Conservation (phyloP, 2,329 filamentous ascomycete genomes). For the Apiospora malaysiana region DNA sequence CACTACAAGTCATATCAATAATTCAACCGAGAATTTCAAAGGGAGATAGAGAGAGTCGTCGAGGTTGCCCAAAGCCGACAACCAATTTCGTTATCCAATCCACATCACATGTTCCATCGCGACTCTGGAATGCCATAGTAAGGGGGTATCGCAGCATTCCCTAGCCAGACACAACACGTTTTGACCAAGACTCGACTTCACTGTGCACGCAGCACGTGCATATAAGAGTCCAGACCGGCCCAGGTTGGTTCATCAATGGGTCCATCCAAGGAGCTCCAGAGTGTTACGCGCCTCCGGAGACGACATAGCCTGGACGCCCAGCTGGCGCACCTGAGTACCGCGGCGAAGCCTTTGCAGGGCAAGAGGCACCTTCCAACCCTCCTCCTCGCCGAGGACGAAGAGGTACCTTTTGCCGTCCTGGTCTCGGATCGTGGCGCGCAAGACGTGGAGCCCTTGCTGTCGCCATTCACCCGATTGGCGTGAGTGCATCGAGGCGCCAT, state of each 20-base stretch:
- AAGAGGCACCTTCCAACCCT: slow-evolving; percentile 71
- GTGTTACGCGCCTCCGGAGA: slow-evolving; percentile 58
- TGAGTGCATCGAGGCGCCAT: slow-evolving; percentile 43
- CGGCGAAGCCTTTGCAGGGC: slow-evolving; percentile 66
- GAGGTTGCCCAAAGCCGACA: neutral
- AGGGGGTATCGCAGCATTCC: slow-evolving; percentile 15
- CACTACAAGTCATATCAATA: neutral
- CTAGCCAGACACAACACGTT: slow-evolving; percentile 12
- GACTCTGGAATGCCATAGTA: slow-evolving; percentile 13
- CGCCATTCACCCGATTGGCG: slow-evolving; percentile 61
- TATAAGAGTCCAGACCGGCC: neutral
- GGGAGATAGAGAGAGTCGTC: neutral
- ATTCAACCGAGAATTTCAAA: neutral
- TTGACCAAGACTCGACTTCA: neutral
- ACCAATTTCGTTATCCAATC: neutral
- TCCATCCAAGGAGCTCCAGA: slow-evolving; percentile 65
- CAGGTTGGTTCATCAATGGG: slow-evolving; percentile 22
- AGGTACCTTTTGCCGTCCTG: slow-evolving; percentile 71
- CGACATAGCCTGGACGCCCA: slow-evolving; percentile 64
- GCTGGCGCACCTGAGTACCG: slow-evolving; percentile 64
- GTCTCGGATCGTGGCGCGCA: slow-evolving; percentile 69
- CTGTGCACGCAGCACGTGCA: neutral
- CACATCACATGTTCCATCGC: neutral
- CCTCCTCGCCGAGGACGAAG: slow-evolving; percentile 68
- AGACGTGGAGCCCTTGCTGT: slow-evolving; percentile 62